Percentiles rank a stretch among this genome's conserved stretches.
Conservation (phyloP, 2,329 filamentous ascomycete species). For the Hymenoscyphus albidus region DNA sequence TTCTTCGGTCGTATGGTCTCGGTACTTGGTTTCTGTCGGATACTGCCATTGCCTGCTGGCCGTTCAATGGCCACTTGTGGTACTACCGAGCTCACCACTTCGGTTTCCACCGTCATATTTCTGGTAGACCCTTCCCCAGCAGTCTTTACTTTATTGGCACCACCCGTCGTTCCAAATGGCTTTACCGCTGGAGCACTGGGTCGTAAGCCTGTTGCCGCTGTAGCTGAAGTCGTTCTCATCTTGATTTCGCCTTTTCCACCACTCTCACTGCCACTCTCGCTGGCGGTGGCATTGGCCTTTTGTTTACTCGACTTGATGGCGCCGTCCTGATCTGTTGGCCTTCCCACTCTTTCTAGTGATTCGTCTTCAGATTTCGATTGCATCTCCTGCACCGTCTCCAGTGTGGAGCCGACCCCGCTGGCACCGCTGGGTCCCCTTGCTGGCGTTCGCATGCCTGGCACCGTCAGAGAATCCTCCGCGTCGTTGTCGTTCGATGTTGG, state of each 20-base stretch:
- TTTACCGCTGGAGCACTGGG: constrained; percentile 56
- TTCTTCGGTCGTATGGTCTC: constrained; percentile 95
- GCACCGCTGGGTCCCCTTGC: constrained; percentile 56
- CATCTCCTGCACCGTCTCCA: constrained; percentile 91
- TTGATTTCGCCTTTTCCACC: constrained; percentile 50
- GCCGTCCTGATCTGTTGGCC: constrained; percentile 36
- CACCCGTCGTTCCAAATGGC: constrained; percentile 58
- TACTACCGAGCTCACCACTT: constrained; percentile 88
- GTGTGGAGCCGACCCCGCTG: constrained; percentile 55
- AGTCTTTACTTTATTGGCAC: constrained; percentile 63
- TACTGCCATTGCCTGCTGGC: constrained; percentile 64
- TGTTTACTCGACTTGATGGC: constrained; percentile 32
- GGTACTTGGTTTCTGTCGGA: constrained; percentile 84
- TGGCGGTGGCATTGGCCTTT: constrained; percentile 41
- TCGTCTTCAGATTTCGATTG: constrained; percentile 50
- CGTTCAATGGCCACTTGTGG: constrained; percentile 77
- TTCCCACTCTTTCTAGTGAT: constrained; percentile 44
- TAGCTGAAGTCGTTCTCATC: constrained; percentile 34
- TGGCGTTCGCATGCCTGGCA: constrained; percentile 53
- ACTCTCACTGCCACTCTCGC: constrained; percentile 65
- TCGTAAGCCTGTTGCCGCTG: constrained; percentile 43
- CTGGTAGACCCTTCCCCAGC: constrained; percentile 68
- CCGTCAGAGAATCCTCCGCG: constrained; percentile 27
- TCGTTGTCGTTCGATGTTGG: constrained; percentile 24
- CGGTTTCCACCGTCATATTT: constrained; percentile 97